These are phyloP conservation scores for Phanerochaete carnosa DNA, from an alignment of 768 basidiomycete species.

Conservation along the genomic window DNA sequence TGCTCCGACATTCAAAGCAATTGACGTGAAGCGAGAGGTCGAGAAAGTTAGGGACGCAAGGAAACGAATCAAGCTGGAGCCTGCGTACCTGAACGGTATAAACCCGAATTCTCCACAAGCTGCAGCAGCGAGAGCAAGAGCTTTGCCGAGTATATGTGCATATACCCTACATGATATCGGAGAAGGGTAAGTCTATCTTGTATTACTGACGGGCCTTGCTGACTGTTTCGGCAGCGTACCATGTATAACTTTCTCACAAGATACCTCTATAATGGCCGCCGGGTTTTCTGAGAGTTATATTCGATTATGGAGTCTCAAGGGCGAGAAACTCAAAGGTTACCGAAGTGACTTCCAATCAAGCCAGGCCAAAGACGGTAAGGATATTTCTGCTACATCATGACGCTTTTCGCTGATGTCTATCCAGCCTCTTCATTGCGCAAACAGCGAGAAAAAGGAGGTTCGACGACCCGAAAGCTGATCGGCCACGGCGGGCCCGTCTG, in stretches of 20 bases:
- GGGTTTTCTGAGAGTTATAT: conserved; percentile 97
- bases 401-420: background rate
- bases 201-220: background rate
- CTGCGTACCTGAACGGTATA: conserved; percentile 53
- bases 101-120: conserved; percentile 62
- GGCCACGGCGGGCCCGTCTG: conserved; percentile 98
- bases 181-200: conserved; percentile 65
- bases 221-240: conserved; percentile 54
- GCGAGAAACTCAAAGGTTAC: conserved; percentile 77
- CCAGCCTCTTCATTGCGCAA: conserved; percentile 59
- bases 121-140: conserved; percentile 52
- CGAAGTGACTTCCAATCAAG: conserved; percentile 72
- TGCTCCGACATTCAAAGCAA: conserved; percentile 76
- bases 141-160: conserved; percentile 89
- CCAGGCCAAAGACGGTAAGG: conserved; percentile 67
- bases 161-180: conserved; percentile 93
- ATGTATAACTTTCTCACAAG: conserved; percentile 84
- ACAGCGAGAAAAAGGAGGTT: conserved; percentile 77
- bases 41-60: conserved; percentile 84
- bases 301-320: conserved; percentile 91
- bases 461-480: conserved; percentile 89
- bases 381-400: background rate
- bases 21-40: conserved; percentile 91
- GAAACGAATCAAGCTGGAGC: conserved; percentile 90
- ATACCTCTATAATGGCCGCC: conserved; percentile 89